Evolutionary conservation across 805 yeast species (phyloP), one percentile per base, ranked within the genome.

Genomic region (Blastobotrys terrestris): DNA sequence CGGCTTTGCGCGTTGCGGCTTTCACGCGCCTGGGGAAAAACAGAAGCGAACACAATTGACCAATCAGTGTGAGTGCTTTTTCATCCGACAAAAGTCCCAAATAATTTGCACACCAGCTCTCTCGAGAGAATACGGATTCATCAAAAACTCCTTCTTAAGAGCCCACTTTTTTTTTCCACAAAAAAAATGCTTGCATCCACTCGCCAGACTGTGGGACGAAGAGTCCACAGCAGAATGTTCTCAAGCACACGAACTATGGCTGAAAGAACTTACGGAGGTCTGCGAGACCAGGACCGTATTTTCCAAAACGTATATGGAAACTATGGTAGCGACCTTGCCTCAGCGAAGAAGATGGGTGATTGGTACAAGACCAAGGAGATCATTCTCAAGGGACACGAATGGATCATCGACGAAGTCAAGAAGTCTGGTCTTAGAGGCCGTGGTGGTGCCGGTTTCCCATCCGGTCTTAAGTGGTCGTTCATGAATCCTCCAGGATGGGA

Each of bases 401-500:
- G 96, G 96, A 87, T 87, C 70, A 87, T 88, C 64, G 89, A 85
- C 65, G 92, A 87, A 72, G 83, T 85, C 76, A 87, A 87, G 68
- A 78, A 81, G 63, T 84, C 91, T 19, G 95, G 95, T 19, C 76
- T 87, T 58, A 80, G 96, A 67, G 96, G 96, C 54, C 81, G 96
- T 71, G 96, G 96, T 55, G 96, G 96, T 65, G 96, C 96, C 46
- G 96, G 96, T 15, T 87, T 87, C 77, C 96, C 96, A 51, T 81
- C 90, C 20, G 96, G 96, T 31, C 78, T 87, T 65, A 87, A 87
- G 71, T 87, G 95, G 95, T 85, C 94, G 20, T 87, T 87, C 67
- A 87, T 87, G 96, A 88, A 88, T 72, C 96, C 96, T 46, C 96
- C 96, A 52, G 94, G 94, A 54, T 87, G 96, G 96, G 95, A 87